A percentile compares a stretch with the other conserved stretches of the same genome.
Conservation (phyloP, 2,329 filamentous ascomycete species). For the Monilinia fructicola region DNA sequence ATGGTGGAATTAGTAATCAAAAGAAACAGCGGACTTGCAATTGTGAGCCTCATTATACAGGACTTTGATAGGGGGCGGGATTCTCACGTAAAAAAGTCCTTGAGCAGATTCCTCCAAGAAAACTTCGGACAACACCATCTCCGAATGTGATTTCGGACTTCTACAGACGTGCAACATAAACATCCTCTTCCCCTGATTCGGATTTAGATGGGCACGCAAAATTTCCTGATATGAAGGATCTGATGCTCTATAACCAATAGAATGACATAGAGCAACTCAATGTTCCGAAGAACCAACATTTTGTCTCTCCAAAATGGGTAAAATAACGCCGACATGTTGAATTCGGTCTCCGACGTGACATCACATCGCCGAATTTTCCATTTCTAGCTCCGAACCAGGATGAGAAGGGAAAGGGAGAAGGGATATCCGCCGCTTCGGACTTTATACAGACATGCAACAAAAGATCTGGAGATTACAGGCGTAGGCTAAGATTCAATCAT, state of each 20-base stretch:
- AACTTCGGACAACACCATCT: not conserved
- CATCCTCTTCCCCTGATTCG: not conserved
- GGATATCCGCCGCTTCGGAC: not conserved
- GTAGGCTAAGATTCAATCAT: not conserved
- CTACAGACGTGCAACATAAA: not conserved
- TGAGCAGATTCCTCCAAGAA: too few species aligned
- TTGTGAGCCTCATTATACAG: too few species aligned
- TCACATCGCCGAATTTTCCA: not conserved
- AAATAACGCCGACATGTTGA: not conserved
- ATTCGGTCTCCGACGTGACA: not conserved
- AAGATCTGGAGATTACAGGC: not conserved
- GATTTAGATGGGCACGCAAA: not conserved
- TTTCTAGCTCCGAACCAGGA: not conserved
- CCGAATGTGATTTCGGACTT: not conserved
- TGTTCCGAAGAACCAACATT: not conserved
- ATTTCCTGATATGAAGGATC: not conserved
- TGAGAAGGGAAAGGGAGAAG: not conserved
- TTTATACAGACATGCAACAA: slow-evolving; percentile 4
- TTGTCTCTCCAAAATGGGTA: not conserved
- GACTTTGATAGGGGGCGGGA: too few species aligned
- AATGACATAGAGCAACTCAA: not conserved
- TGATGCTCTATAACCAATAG: not conserved
- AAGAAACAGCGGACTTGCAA: too few species aligned
- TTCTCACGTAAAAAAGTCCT: too few species aligned
- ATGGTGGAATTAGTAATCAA: not conserved